Evolutionary conservation across 805 yeast species (phyloP), one percentile per base, ranked within the genome.

Genomic region (Candida pseudoglaebosa): DNA sequence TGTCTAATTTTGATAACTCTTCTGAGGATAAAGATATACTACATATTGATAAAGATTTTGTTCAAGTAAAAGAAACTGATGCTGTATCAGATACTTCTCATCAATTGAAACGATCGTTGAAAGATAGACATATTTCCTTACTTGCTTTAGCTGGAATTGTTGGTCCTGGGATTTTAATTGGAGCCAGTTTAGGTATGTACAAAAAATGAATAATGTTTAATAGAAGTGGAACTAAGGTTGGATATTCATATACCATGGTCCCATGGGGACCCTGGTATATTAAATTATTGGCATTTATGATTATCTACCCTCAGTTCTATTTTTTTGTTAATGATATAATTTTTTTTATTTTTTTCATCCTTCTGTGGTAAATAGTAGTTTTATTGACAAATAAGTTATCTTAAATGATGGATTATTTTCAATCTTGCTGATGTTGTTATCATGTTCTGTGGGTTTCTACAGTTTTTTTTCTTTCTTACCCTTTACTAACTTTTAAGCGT

Each of bases 91-190:
- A 63, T 24, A 54, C 62, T 12, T 44, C 51, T 9, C 52, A 62
- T 7, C 61, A 70, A 9, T 53, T 73, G 29, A 70, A 71, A 42
- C 64, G 75, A 41, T 72, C 68, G 16, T 59, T 75, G 16, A 73
- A 73, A 44, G 72, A 74, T 46, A 56, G 78, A 41, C 78, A 73
- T 49, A 62, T 75, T 28, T 69, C 78, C 10, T 50, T 76, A 39
- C 65, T 76, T 37, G 78, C 78, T 3, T 47, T 76, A 6, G 78
- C 81, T 18, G 82, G 82, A 29, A 70, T 78, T 36, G 73, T 78
- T 39, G 83, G 83, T 0, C 82, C 82, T 1, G 83, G 82, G 44
- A 71, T 70, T 19, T 60, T 76, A 36, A 68, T 78, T 18, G 77
- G 79, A 28, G 65, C 79, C 38, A 78, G 79, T 4, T 51, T 26